These are phyloP conservation scores for Tricholoma furcatifolium DNA, from an alignment of 768 basidiomycete species.

Conservation along the genomic window DNA sequence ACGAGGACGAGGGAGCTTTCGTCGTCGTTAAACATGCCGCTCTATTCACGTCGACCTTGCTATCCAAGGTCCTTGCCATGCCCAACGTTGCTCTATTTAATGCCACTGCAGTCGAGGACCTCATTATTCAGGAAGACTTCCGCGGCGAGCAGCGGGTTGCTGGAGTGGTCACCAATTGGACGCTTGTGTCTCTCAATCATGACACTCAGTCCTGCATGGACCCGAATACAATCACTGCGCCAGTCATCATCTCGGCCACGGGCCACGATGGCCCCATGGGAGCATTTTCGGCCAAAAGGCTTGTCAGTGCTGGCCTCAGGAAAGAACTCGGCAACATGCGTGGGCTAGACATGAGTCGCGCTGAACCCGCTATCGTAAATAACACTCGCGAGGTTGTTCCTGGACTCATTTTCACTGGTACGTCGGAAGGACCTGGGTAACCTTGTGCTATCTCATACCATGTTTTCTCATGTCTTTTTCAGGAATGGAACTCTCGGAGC, in stretches of 20 bases:
- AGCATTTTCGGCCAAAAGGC: conserved; percentile 76
- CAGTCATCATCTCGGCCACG: conserved; percentile 67
- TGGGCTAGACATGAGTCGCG: conserved; percentile 77
- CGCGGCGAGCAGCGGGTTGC: conserved; percentile 47
- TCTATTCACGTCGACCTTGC: conserved; percentile 74
- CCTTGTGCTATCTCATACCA: conserved; percentile 2
- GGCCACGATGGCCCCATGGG: conserved; percentile 83
- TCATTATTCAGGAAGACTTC: conserved; percentile 66
- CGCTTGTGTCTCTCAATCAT: conserved; percentile 56
- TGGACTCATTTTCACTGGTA: conserved; percentile 72
- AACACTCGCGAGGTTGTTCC: conserved; percentile 74
- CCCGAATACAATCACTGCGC: conserved; percentile 81
- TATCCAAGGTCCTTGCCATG: conserved; percentile 67
- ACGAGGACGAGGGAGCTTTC: conserved; percentile 75
- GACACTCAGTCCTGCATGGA: conserved; percentile 81
- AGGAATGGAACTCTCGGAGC: conserved; percentile 85
- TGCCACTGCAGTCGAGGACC: conserved; percentile 79
- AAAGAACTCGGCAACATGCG: conserved; percentile 80
- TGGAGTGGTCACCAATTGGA: conserved; percentile 54
- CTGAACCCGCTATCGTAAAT: conserved; percentile 81
- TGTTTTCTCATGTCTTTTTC: conserved; percentile 3
- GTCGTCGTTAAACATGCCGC: conserved; percentile 84
- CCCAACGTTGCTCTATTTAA: conserved; percentile 77
- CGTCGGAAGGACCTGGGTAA: conserved; percentile 20
- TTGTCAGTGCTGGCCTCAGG: conserved; percentile 71